phyloP scores from a whole-genome alignment of 805 yeast species.

The Wickerhamiella dianesei region DNA sequence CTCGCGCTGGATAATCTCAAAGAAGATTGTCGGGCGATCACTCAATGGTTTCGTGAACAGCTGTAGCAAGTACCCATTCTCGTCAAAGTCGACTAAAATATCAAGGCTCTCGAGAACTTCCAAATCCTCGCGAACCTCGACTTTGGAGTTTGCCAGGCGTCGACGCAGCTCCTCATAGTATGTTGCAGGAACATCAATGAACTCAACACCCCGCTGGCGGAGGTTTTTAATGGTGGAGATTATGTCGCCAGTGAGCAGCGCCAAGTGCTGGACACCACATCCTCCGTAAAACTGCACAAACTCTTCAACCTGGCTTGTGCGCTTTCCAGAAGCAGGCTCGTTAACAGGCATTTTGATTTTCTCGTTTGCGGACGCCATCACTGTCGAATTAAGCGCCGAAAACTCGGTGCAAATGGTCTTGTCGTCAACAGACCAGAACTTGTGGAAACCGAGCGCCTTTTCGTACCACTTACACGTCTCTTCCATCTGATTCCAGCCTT shows the following conservation, averaged over 20 bases:
- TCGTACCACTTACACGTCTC: slow-evolving; percentile 47
- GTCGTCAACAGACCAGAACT: slow-evolving; percentile 79
- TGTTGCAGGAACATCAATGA: slow-evolving; percentile 42
- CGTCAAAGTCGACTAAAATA: slow-evolving; percentile 66
- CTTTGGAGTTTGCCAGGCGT: slow-evolving; percentile 33
- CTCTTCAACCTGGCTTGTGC: slow-evolving; percentile 70
- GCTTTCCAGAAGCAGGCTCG: slow-evolving; percentile 62
- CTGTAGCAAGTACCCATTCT: slow-evolving; percentile 63
- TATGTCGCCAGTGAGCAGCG: slow-evolving; percentile 51
- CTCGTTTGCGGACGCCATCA: slow-evolving; percentile 59
- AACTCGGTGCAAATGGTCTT: slow-evolving; percentile 53
- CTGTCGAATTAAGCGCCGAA: slow-evolving; percentile 59
- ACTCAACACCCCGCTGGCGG: slow-evolving; percentile 52
- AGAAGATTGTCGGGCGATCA: slow-evolving; percentile 69
- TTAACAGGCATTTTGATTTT: slow-evolving; percentile 67
- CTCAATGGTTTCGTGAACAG: slow-evolving; percentile 63
- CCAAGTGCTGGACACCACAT: slow-evolving; percentile 77
- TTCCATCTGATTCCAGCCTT: slow-evolving; percentile 54
- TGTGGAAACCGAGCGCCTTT: slow-evolving; percentile 53
- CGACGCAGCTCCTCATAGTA: slow-evolving; percentile 43
- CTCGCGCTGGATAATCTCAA: slow-evolving; percentile 68
- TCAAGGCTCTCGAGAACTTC: slow-evolving; percentile 36
- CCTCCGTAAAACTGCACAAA: slow-evolving; percentile 62
- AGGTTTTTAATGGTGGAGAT: slow-evolving; percentile 40
- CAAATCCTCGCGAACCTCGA: slow-evolving; percentile 41